Evolutionary conservation across 2,329 filamentous ascomycete genomes (phyloP).

Genomic region (Colletotrichum lupini): DNA sequence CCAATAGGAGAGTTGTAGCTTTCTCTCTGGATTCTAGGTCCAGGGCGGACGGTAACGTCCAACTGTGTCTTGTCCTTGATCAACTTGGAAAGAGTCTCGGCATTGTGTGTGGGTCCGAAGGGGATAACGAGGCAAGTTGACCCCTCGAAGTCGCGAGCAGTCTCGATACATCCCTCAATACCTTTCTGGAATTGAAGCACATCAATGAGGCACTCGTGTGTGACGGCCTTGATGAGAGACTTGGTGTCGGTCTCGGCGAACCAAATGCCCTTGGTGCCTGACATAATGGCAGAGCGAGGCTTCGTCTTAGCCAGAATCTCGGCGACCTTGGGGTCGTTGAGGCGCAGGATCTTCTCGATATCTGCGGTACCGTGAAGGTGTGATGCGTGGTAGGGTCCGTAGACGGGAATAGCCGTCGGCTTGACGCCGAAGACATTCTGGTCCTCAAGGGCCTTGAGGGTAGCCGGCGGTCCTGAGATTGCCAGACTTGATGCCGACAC

Average conservation of each 20-base stretch:
- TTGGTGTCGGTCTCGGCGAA: slow-evolving; percentile 53
- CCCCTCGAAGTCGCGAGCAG: slow-evolving; percentile 52
- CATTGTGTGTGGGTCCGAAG: slow-evolving; percentile 61
- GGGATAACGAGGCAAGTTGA: slow-evolving; percentile 58
- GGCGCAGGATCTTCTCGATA: slow-evolving; percentile 56
- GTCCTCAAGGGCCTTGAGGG: slow-evolving; percentile 56
- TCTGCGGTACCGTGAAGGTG: slow-evolving; percentile 61
- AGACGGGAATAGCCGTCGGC: slow-evolving; percentile 62
- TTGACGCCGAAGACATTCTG: slow-evolving; percentile 52
- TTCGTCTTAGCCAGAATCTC: slow-evolving; percentile 53
- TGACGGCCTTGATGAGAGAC: slow-evolving; percentile 54
- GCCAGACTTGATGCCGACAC: slow-evolving; percentile 59
- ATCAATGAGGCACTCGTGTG: slow-evolving; percentile 62
- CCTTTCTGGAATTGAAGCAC: slow-evolving; percentile 60
- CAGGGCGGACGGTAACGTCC: slow-evolving; percentile 53
- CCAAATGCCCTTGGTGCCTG: slow-evolving; percentile 58
- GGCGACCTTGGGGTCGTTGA: slow-evolving; percentile 52
- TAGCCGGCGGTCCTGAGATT: slow-evolving; percentile 65
- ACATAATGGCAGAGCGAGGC: slow-evolving; percentile 62
- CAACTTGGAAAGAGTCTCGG: slow-evolving; percentile 56
- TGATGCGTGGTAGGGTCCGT: slow-evolving; percentile 67
- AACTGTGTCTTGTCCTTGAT: slow-evolving; percentile 55
- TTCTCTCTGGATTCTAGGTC: slow-evolving; percentile 48
- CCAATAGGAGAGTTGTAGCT: slow-evolving; percentile 51
- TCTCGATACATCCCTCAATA: slow-evolving; percentile 58